Evolutionary conservation across 1,284 basidiomycete species (phyloP).

Genomic region (Sanghuangporus baumii): DNA sequence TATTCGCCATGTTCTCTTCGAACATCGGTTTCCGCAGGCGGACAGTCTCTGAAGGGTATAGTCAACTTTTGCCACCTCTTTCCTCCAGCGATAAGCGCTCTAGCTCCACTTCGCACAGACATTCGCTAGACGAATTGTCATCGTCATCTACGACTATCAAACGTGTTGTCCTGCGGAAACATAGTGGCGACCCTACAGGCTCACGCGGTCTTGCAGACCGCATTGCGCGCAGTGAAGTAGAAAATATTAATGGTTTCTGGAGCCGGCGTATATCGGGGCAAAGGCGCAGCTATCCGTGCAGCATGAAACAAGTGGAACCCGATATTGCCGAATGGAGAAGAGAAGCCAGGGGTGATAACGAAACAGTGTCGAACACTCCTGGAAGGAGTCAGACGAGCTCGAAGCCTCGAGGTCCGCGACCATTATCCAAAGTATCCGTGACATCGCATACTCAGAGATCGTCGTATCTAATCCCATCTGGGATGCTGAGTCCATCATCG

Average conservation of each 20-base stretch:
- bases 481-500: neutral
- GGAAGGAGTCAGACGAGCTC: neutral
- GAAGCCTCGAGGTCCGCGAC: conserved; percentile 3
- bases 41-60: neutral
- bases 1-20: neutral
- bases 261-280: conserved; percentile 7
- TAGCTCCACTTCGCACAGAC: neutral
- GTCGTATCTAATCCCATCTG: neutral
- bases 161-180: conserved; percentile 5
- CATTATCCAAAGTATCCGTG: neutral
- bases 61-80: neutral
- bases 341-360: neutral
- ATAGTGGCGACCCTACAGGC: neutral
- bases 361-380: neutral
- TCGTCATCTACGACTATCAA: neutral
- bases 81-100: neutral
- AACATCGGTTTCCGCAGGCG: conserved; percentile 1
- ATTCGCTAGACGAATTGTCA: conserved; percentile 2
- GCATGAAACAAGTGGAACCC: neutral
- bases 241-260: conserved; percentile 16
- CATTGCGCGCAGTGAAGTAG: conserved; percentile 9
- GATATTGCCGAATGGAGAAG: conserved; percentile 1
- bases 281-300: conserved; percentile 4
- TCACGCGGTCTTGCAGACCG: conserved; percentile 6
- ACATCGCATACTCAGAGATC: neutral